Evolutionary conservation across 495 filamentous ascomycete genomes (phyloP), one percentile per base, ranked within the genome.

Genomic region (Tuber aestivum): DNA sequence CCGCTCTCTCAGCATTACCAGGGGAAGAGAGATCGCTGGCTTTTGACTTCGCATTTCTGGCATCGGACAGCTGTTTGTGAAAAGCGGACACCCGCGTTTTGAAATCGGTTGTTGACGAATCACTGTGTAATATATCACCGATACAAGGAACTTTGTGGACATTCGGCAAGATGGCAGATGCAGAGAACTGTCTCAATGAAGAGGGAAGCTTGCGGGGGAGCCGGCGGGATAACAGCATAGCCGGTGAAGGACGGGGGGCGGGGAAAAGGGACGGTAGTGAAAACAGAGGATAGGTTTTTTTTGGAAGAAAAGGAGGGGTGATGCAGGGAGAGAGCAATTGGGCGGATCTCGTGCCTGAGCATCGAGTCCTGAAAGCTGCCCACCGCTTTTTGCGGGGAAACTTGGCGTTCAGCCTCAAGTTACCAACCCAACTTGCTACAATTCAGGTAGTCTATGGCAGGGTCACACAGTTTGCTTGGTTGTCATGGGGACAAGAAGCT

Each of bases 31-130:
- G 77, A 21, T 48, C 18, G 44, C 18, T 6, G 71, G 87, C 94
- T 92, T 94, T 87, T 93, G 92, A 92, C 92, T 89, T 87, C 91
- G 88, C 88, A 86, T 89, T 92, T 84, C 92, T 88, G 83, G 89
- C 90, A 83, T 90, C 89, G 79, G 90, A 89, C 74, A 97, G 86
- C 85, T 92, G 87, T 84, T 93, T 91, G 81, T 95, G 91, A 86
- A 97, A 99, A 82, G 91, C 88, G 82, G 90, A 91, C 86, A 97
- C 94, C 78, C 90, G 90, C 68, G 88, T 86, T 83, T 91, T 91
- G 88, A 97, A 99, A 45, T 87, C 86, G 45, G 89, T 86, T 61
- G 90, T 91, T 69, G 89, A 88, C 61, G 85, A 85, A 12, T 86
- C 85, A 71, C 91, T 87, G 50, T 90, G 88, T 27, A 90, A 90